Base-by-base conservation (phyloP, 179 eudicot species). In the Camellia oleifera region DNA sequence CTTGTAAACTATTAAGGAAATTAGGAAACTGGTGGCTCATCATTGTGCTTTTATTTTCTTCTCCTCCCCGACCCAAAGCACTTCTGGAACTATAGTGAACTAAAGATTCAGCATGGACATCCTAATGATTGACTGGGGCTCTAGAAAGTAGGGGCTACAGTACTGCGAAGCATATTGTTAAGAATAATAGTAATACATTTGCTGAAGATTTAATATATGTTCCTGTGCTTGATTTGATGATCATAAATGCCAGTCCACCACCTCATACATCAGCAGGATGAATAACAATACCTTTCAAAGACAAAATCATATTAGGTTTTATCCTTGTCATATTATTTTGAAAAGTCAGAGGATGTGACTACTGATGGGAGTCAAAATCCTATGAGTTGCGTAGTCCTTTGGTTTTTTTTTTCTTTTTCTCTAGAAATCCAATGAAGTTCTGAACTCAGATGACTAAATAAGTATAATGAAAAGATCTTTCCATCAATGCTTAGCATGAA, bases 201-300 rank as follows among this genome's bases (percentile, higher is more conserved):
- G 69, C 69, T 8, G 14, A 42, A 68, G 50, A 32, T 1, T 63
- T 65, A 2, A 69, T 44, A 48, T 70, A 5, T 71, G 58, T 17
- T 68, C 20, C 23, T n/a, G 40, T 7, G 17, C 20, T 6, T 46
- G 32, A 71, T 17, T 9, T 18, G 58, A 71, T 2, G 40, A 50
- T 48, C 32, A 71, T 20, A 57, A 71, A 71, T 48, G 75, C 50
- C 75, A 71, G 58, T 50, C 6, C 40, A 50, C 57, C 10, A 69
- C 56, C n/a, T 69, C 56, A 5, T 13, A 48, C 0, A 46, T 50
- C 9, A 40, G 57, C 18, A 48, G 40, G 14, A 48, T 46, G 75
- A 71, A 18, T 40, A 8, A 18, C 44, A 64, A 20, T 23, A 64
- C 13, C 20, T 60, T 15, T 17, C 18, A 60, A 2, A 32, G 32